Evolutionary conservation across 2,329 filamentous ascomycete genomes (phyloP).

Genomic region (Aspergillus puulaauensis): DNA sequence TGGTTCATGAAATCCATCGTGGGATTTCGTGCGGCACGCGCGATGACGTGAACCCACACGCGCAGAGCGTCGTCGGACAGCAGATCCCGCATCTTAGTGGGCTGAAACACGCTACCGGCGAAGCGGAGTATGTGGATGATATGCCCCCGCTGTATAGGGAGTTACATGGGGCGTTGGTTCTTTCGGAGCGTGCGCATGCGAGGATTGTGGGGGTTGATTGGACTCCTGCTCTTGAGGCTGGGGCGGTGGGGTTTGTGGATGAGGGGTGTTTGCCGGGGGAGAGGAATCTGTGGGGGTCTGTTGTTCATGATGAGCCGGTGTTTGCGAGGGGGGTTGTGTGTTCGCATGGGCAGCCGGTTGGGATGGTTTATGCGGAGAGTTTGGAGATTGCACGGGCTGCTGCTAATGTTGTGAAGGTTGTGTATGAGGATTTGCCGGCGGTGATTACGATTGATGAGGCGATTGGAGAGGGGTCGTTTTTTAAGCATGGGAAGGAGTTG

Average conservation of each 20-base stretch:
- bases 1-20: constrained; percentile 79
- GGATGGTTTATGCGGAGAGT: constrained; percentile 78
- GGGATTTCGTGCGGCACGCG: constrained; percentile 77
- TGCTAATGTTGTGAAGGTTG: constrained; percentile 77
- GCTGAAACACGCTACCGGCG: constrained; percentile 87
- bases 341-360: constrained; percentile 89
- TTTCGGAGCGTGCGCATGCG: constrained; percentile 86
- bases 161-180: constrained; percentile 80
- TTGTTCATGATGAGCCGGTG: constrained; percentile 80
- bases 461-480: constrained; percentile 85
- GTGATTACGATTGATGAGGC: constrained; percentile 95
- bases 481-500: constrained; percentile 78
- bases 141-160: constrained; percentile 86
- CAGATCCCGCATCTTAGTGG: constrained; percentile 83
- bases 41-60: constrained; percentile 70
- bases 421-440: constrained; percentile 87
- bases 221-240: constrained; percentile 74
- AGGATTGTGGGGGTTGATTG: constrained; percentile 78
- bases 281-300: constrained; percentile 89
- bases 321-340: constrained; percentile 89
- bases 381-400: constrained; percentile 76
- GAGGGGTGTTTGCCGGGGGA: constrained; percentile 78
- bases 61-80: constrained; percentile 77
- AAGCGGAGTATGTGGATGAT: constrained; percentile 95
- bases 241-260: constrained; percentile 81